Evolutionary conservation across 2,329 filamentous ascomycete genomes (phyloP).

Genomic region (Epichloe baconii): DNA sequence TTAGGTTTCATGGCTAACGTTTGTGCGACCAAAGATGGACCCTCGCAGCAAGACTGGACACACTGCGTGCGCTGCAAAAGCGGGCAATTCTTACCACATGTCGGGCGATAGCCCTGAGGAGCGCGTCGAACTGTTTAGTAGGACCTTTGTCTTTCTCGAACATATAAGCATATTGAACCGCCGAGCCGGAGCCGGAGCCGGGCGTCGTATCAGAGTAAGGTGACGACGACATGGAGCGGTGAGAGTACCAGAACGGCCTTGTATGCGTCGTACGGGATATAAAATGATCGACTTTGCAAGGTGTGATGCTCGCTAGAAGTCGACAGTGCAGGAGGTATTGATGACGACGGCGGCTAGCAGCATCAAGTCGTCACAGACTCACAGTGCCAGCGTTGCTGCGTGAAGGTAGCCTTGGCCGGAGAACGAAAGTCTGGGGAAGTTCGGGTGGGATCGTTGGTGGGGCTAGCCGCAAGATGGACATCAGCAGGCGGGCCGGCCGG

Average conservation of each 20-base stretch:
- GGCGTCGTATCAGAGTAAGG: slow-evolving; percentile 13
- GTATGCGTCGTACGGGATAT: not conserved
- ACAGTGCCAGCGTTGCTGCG: not conserved
- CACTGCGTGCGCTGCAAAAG: not conserved
- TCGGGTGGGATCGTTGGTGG: not conserved
- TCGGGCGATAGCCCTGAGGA: slow-evolving; percentile 54
- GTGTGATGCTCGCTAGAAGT: not conserved
- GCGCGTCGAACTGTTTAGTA: slow-evolving; percentile 51
- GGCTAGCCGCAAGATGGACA: too few relatives aligned
- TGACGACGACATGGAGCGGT: slow-evolving; percentile 11
- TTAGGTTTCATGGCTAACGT: slow-evolving; percentile 7
- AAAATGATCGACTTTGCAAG: not conserved
- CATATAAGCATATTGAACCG: slow-evolving; percentile 48
- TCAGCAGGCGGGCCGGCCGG: not conserved
- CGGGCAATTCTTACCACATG: slow-evolving; percentile 48
- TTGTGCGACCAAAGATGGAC: not conserved
- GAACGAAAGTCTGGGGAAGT: not conserved
- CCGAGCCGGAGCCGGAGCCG: slow-evolving; percentile 11
- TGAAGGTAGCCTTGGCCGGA: not conserved
- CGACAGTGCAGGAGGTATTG: not conserved
- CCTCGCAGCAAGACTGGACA: not conserved
- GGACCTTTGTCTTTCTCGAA: slow-evolving; percentile 56
- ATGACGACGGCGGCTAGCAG: not conserved
- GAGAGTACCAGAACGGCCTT: not conserved
- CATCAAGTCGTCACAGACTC: not conserved